Conservation (phyloP, 2,329 filamentous ascomycete species). For the Calonectria hawksworthii region DNA sequence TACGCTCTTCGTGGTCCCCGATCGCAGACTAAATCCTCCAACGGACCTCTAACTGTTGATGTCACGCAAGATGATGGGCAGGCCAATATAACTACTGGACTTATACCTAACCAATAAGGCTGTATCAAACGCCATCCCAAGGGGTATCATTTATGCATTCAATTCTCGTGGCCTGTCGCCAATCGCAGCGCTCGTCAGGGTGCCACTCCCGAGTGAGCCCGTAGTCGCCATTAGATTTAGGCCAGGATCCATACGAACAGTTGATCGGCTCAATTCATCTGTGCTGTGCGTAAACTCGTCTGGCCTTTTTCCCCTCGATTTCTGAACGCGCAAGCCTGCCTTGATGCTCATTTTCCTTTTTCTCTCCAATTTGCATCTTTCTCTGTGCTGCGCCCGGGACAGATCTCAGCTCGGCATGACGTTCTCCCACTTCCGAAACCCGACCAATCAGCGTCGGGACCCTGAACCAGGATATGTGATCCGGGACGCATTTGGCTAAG, state of each 20-base stretch:
- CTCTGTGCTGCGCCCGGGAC: conserved; percentile 6
- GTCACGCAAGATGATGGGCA: not conserved
- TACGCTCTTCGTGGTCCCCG: not conserved
- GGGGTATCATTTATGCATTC: conserved; percentile 5
- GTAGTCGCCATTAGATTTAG: not conserved
- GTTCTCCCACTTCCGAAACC: conserved; percentile 38
- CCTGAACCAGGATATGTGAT: conserved; percentile 38
- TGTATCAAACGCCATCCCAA: not conserved
- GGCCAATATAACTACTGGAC: not conserved
- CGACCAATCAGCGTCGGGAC: conserved; percentile 41
- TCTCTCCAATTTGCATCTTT: not conserved
- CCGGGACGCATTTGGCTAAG: conserved; percentile 44
- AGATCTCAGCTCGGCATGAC: conserved; percentile 37
- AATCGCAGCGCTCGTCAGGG: not conserved
- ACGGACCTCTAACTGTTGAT: not conserved
- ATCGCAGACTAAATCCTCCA: not conserved
- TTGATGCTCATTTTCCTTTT: not conserved
- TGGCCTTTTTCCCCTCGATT: too few relatives aligned
- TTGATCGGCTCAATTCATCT: not conserved
- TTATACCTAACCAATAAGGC: not conserved
- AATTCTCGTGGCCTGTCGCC: not conserved
- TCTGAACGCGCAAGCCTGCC: not conserved
- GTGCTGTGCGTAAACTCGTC: not conserved
- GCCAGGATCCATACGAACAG: not conserved
- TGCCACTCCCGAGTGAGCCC: not conserved